Base-by-base conservation (phyloP, 2,329 filamentous ascomycete genomes). In the Monosporascus cannonballus region DNA sequence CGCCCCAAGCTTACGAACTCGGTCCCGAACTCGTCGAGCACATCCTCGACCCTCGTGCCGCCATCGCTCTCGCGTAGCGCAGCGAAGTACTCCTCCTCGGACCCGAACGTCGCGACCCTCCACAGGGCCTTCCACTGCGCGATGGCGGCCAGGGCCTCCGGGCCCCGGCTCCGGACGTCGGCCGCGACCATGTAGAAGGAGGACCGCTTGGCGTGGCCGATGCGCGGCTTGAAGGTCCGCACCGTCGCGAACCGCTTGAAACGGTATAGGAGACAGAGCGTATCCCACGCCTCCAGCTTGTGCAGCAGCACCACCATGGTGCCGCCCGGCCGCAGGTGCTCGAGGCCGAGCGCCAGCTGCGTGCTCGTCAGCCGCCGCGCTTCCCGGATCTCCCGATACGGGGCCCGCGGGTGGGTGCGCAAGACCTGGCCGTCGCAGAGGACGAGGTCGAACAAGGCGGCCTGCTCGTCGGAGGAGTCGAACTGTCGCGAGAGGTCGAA, bases 131-230 rank as follows among this genome's bases (percentile, higher is more conserved):
- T 75, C 73, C 74, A 80, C 4, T 17, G 46, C 3, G 57, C 42
- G 2, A 80, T 55, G 0, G 74, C 71, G 8, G 52, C 34, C 0
- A 60, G 2, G 0, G 74, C 76, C 30, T 67, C 62, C 0, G 57
- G 44, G 18, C 56, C 54, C 3, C 63, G 41, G 5, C 66, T 64
- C 42, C 70, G 64, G 0, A 83, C 64, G 3, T 72, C 58, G 1
- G 61, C 71, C 2, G 77, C 78, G 9, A 83, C 54, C 59, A 81
- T 65, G 58, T 83, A 83, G 56, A 81, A 83, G 0, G 77, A 80
- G 0, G 73, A 76, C 4, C 72, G 64, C 20, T 64, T 75, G 1
- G 58, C 61, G 53, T 82, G 76, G 3, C 53, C 58, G 1, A 7
- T 60, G 2, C 7, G 56, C 0, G 75, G 76, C 59, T 83, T 83